These are phyloP conservation scores for Talaromyces sp. DNA, from an alignment of 2,329 filamentous ascomycete genomes.

Conservation along the genomic window DNA sequence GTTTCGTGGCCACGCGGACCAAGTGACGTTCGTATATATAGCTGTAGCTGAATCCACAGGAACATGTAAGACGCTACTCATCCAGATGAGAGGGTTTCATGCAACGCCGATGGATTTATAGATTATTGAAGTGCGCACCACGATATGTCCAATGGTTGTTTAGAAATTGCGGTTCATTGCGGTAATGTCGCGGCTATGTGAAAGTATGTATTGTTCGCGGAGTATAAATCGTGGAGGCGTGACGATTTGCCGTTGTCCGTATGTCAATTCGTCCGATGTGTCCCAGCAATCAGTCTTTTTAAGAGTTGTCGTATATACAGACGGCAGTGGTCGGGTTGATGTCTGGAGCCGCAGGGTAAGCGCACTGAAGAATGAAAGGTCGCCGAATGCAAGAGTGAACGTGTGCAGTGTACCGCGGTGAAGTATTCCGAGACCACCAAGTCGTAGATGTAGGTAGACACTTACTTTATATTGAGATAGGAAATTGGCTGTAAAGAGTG, in stretches of 20 bases:
- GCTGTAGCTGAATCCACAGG: constrained; percentile 5
- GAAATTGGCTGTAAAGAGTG: background rate
- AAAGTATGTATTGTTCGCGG: background rate
- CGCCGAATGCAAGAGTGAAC: background rate
- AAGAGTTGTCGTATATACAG: background rate
- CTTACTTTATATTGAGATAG: background rate
- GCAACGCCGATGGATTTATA: background rate
- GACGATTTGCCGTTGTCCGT: background rate
- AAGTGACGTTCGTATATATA: constrained; percentile 5
- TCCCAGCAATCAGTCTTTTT: background rate
- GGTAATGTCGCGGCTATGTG: background rate
- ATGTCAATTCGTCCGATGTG: background rate
- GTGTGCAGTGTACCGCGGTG: background rate
- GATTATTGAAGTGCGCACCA: background rate
- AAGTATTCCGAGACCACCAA: background rate
- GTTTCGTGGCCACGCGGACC: constrained; percentile 4
- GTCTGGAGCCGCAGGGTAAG: constrained; percentile 3
- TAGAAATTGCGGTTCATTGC: background rate
- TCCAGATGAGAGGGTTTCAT: background rate
- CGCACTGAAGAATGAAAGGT: background rate
- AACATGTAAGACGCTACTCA: constrained; percentile 5
- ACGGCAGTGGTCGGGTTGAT: background rate
- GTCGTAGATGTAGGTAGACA: background rate
- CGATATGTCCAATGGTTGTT: background rate
- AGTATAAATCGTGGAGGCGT: background rate